Conservation (phyloP, 176 grass and related monocot species). For the Carex pumila region DNA sequence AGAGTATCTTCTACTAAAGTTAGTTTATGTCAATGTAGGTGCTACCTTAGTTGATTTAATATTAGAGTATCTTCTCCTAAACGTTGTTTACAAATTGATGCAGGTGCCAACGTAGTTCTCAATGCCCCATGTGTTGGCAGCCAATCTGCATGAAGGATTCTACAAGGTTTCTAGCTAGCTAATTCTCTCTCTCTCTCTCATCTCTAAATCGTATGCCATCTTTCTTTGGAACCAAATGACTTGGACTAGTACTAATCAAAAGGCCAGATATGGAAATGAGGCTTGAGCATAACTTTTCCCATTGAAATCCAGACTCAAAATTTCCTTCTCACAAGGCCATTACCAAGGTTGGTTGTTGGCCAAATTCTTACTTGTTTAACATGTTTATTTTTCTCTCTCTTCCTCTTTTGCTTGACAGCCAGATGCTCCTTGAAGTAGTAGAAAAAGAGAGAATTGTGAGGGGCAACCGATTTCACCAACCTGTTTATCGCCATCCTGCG, state of each 20-base stretch:
- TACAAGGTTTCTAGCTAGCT: conserved; percentile 41
- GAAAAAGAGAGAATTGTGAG: conserved; percentile 59
- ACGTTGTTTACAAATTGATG: conserved; percentile 3
- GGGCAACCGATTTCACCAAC: conserved; percentile 47
- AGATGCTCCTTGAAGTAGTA: conserved; percentile 73
- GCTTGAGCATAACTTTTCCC: background rate
- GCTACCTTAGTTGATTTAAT: background rate
- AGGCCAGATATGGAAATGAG: background rate
- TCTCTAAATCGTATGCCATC: conserved; percentile 1
- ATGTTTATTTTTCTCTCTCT: background rate
- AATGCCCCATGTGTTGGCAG: conserved; percentile 97
- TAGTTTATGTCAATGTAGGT: background rate
- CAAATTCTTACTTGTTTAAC: background rate
- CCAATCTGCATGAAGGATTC: conserved; percentile 76
- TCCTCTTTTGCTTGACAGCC: conserved; percentile 34
- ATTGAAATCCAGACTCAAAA: background rate
- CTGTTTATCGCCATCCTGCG: conserved; percentile 68
- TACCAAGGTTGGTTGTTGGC: background rate
- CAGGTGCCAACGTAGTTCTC: conserved; percentile 96
- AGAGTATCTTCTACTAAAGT: background rate
- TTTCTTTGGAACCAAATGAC: background rate
- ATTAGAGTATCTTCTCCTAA: conserved; percentile 22
- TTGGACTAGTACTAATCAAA: background rate
- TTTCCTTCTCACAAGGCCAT: background rate
- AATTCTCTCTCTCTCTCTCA: conserved; percentile 11